Base-by-base conservation (phyloP, 2,329 filamentous ascomycete species). In the Blastomyces emzantsi region DNA sequence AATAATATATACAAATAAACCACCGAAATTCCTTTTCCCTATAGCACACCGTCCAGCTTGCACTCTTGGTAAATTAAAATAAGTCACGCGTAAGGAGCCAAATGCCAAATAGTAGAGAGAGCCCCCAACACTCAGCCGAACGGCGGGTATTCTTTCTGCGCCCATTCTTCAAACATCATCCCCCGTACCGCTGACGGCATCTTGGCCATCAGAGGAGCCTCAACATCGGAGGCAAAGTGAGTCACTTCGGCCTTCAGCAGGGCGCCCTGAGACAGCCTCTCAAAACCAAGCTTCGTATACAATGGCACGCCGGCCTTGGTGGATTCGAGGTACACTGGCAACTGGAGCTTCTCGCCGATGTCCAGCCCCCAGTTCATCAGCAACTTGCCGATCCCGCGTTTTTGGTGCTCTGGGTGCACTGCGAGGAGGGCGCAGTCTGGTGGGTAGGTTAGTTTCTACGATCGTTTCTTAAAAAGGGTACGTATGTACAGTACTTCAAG, bases 181-280 rank as follows among this genome's bases (percentile, higher is more conserved):
- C 71, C 73, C 5, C 68, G 66, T 3, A 70, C 73, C 55, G 66
- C 67, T 33, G 70, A 65, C 6, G 78, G 77, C 76, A 79, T 76
- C 66, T 70, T 73, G 41, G 78, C 74, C 77, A 79, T 79, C 17
- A 79, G 70, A 1, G 77, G 77, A 54, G 77, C 75, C 57, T 73
- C 71, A 7, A 78, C 70, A 45, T 78, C 77, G 33, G 68, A 64
- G 9, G 73, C 70, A 2, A 73, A 73, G 4, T 72, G 74, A 60
- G 78, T 66, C 4, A 75, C 64, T 28, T 73, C 72, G 28, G 71
- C 70, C 62, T 73, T 74, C 70, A 79, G 77, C 9, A 79, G 72
- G 25, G 78, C 69, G 19, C 72, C 76, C 51, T 77, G 73, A 2
- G 74, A 72, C 6, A 81, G 67, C 61, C 71, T 71, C 36, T 72